Evolutionary conservation across 495 filamentous ascomycete species (phyloP), one percentile per base, ranked within the genome.

Genomic region (Cercophora samala): DNA sequence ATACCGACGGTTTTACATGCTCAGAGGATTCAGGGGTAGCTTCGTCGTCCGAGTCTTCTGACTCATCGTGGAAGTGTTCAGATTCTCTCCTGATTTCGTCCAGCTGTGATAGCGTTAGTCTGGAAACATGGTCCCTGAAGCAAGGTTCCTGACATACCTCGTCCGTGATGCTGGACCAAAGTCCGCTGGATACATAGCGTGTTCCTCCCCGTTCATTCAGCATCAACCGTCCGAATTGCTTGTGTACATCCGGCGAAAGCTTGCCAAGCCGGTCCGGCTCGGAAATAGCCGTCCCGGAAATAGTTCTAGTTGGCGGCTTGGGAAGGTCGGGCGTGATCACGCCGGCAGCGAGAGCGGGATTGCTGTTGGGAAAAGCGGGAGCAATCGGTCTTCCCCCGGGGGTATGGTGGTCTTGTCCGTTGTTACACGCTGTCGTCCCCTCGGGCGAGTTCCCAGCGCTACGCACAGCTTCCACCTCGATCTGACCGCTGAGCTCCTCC

Each of bases 131-230:
- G 29, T 32, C 29, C 9, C 15, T n/a, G 37, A 29, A 3, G 23
- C 29, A 26, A 11, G 9, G 8, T n/a, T 5, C 13, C 13, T 15
- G 22, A 21, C 64, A 24, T 68, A 71, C 92, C 85, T 97, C 92
- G 66, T 94, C 91, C 60, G 88, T 91, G 56, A 97, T 81, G 68
- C 86, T 91, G n/a, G 90, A 88, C 93, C 93, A 97, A 62, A 97
- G 91, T 18, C 87, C 88, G 77, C 89, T 93, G 75, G 91, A 93
- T 66, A 97, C 89, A 78, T 97, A 97, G 73, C 91, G 83, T 69
- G 88, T 91, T 69, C 86, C 87, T 3, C 89, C 89, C 60, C 86
- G 84, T 70, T 96, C 90, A 66, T 91, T 92, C 58, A 97, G 84
- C 1, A 96, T 90, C 70, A 98, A 75, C 61, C 93, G 83, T 42